Evolutionary conservation across 208 protist genomes (phyloP).

Genomic region (Herpetomonas samuelpessoai): DNA sequence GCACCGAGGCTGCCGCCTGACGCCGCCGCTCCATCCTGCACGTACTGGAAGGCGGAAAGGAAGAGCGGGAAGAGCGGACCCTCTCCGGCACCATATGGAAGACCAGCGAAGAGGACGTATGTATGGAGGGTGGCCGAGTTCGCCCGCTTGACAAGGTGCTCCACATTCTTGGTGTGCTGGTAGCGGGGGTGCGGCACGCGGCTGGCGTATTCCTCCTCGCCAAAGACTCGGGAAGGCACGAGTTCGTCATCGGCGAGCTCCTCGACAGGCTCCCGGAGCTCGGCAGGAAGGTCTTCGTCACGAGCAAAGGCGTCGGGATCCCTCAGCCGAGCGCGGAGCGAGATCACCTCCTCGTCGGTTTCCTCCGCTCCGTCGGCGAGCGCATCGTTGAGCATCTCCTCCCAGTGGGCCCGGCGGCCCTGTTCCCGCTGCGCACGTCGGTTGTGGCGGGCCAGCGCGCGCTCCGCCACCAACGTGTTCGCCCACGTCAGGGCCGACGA

Average conservation of each 20-base stretch:
- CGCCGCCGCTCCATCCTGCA: too few relatives aligned
- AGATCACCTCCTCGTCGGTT: slow-evolving; percentile 13
- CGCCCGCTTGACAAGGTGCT: slow-evolving; percentile 85
- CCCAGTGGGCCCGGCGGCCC: slow-evolving; percentile 28
- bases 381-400: slow-evolving; percentile 42
- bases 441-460: slow-evolving; percentile 29
- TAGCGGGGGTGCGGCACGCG: slow-evolving; percentile 86
- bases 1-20: not conserved
- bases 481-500: slow-evolving; percentile 85
- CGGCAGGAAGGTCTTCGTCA: slow-evolving; percentile 32
- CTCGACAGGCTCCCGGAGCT: slow-evolving; percentile 22
- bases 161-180: slow-evolving; percentile 77
- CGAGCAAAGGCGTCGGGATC: slow-evolving; percentile 17
- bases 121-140: slow-evolving; percentile 91
- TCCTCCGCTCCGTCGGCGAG: slow-evolving; percentile 26
- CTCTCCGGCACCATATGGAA: slow-evolving; percentile 89
- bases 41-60: slow-evolving; percentile 74
- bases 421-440: slow-evolving; percentile 40
- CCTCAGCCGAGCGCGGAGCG: slow-evolving; percentile 4
- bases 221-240: slow-evolving; percentile 62
- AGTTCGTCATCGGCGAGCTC: slow-evolving; percentile 40
- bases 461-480: slow-evolving; percentile 60
- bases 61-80: slow-evolving; percentile 51
- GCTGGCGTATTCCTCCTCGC: slow-evolving; percentile 84
- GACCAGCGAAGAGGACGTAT: slow-evolving; percentile 86